Base-by-base conservation (phyloP, 225 moss, liverwort and hornwort species). In the Polytrichum formosum region DNA sequence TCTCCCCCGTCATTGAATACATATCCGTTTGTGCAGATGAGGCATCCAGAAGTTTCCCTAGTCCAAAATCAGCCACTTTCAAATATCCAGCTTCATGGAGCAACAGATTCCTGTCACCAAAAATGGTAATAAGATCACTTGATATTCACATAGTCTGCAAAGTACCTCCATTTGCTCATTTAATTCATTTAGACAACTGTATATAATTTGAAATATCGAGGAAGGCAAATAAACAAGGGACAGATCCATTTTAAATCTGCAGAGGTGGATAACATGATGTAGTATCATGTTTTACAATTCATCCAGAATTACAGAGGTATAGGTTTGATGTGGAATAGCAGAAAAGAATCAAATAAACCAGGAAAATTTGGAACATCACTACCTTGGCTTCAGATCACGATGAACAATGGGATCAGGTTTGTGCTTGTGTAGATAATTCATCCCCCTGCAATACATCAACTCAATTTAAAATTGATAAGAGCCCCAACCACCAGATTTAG, bases 351-450 rank as follows among this genome's bases (percentile, higher is more conserved):
- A 13, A 46, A 46, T 46, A 46, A 10, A 46, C 55, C 6, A 75
- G 37, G 35, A 55, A 26, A 63, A 29, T 64, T 4, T 21, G 55
- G 16, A 27, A 6, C 13, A 58, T 56, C 18, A 26, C 46, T 53
- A 88, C 88, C 88, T 85, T 53, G 90, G 92, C 75, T 88, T 93
- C 79, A 93, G 72, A 62, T 90, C 88, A 75, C 90, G 78, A 78
- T 90, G 92, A 29, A 88, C 81, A 54, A 90, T 88, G 28, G 88
- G 75, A 67, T 83, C 76, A 33, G 92, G 92, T 76, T 88, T 93
- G 26, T 83, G 80, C 64, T 84, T 78, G 72, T 90, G 92, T 26
- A 93, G 81, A 73, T 90, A 93, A 55, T 83, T 93, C 88, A 93
- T 77, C 28, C 92, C 90, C 73, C 88, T 88, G 82, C 56, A 53